Base-by-base conservation (phyloP, 768 basidiomycete genomes). In the Termitomyces sp. region DNA sequence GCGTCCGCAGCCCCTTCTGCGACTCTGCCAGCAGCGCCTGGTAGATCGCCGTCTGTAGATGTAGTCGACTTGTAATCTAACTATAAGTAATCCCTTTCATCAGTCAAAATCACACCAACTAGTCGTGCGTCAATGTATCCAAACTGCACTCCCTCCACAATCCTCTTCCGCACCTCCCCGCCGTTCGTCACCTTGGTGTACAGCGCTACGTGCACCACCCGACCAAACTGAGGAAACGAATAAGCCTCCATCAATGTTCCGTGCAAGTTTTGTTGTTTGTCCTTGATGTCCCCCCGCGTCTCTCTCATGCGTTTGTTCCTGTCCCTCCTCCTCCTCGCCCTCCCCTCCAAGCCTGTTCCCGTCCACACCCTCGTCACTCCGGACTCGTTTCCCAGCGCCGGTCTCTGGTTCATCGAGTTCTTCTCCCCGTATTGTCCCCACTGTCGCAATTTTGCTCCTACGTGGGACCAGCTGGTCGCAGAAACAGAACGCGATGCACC, bases 381-480 rank as follows among this genome's bases (percentile, higher is more conserved):
- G 3, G 78, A 82, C 45, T 81, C 78, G 59, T 91, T 92, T 68
- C 66, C 79, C 0, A 76, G 0, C 39, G 82, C 76, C 0, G 89
- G 88, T n/a, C 72, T 84, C 4, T 90, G 86, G 87, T 84, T 95
- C 57, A 75, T 96, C 48, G 93, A 96, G 63, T 88, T 90, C 69
- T 97, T 83, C 67, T 94, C 91, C 1, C 94, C 94, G 0, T 87
- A 85, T 65, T 97, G 94, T 63, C 67, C 70, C 4, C 94, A 96
- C 66, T 97, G 94, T 70, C 76, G 78, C 32, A 67, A 73, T 0
- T 96, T 97, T 62, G 85, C 83, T 10, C 88, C 94, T 0, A 92
- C 86, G 27, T 97, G 94, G 93, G 76, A 84, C 42, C 71, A 84
- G 47, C 74, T 96, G 7, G 83, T 82, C 6, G 69, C 73, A 16